These are phyloP conservation scores for Ustilago trichophora DNA, from an alignment of 1,284 basidiomycete genomes.

Conservation along the genomic window DNA sequence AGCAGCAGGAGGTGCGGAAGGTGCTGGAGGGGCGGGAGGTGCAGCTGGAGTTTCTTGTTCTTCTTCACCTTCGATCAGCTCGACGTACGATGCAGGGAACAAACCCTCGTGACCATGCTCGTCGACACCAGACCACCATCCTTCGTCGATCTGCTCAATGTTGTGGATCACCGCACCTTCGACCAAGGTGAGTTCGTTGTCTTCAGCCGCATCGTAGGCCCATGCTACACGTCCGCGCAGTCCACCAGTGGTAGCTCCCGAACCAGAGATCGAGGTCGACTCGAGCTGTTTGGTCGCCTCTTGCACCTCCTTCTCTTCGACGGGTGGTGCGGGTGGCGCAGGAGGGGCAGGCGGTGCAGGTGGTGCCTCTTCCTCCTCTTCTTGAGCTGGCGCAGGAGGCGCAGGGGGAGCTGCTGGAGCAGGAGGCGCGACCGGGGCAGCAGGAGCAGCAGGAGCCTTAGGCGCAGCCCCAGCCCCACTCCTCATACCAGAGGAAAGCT, in stretches of 20 bases:
- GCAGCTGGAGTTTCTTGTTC: constrained; percentile 33
- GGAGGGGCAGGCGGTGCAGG: constrained; percentile 27
- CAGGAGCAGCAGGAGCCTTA: constrained; percentile 30
- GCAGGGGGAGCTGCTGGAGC: constrained; percentile 45
- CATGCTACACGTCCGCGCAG: constrained; percentile 57
- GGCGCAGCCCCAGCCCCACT: constrained; percentile 20
- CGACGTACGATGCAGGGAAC: constrained; percentile 64
- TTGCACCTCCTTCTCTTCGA: constrained; percentile 13
- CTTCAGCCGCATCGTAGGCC: constrained; percentile 62
- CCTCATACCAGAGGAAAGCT: constrained; percentile 28
- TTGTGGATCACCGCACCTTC: constrained; percentile 57
- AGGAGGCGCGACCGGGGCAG: constrained; percentile 41
- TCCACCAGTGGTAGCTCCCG: constrained; percentile 12
- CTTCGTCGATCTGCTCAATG: constrained; percentile 63
- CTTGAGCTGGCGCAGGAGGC: constrained; percentile 16
- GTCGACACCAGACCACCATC: constrained; percentile 64
- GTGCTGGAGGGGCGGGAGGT: constrained; percentile 37
- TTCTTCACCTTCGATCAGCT: constrained; percentile 45
- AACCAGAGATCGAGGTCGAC: constrained; percentile 12
- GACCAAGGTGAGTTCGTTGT: constrained; percentile 60
- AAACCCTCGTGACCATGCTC: constrained; percentile 58
- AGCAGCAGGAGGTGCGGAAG: constrained; percentile 17
- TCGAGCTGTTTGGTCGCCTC: constrained; percentile 32
- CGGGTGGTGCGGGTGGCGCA: constrained; percentile 18
- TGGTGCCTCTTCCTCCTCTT: constrained; percentile 7